Base-by-base conservation (phyloP, 371 early-diverging fungal genomes). In the Apophysomyces trapeziformis region DNA sequence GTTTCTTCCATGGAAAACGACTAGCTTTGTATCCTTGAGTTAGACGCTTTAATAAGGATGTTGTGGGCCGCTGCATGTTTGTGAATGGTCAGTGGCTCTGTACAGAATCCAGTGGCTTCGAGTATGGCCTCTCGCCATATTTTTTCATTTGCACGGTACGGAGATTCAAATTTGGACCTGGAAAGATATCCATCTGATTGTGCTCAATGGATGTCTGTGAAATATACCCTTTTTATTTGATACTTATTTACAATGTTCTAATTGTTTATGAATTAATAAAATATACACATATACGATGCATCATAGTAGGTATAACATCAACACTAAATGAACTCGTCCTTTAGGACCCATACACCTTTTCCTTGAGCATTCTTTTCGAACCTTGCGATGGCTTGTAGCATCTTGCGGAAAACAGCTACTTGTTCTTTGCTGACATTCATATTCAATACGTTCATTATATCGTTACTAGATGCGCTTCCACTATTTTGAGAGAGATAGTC, bases 341-440 rank as follows among this genome's bases (percentile, higher is more conserved):
- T 86, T 32, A 87, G 72, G 5, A 74, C 69, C 86, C 88, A 87
- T 50, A 77, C 72, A 4, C 88, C 85, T 47, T 68, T 66, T 38
- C 73, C 66, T 64, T 75, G 4, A 13, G 44, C 44, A 21, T 75
- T 69, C 68, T 77, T 80, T 46, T 83, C 78, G 58, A 86, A 79
- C 14, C 61, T 74, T 1, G 90, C 90, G 38, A 91, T 87, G 2
- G 82, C 88, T 65, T 83, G 87, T 11, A 91, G 71, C 88, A 91
- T 83, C 68, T 89, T 87, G 32, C 85, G 77, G 64, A 91, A 91
- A 4, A 88, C 71, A 0, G 81, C 59, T 7, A 85, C 78, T 38
- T 89, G 82, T 5, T 85, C 84, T 41, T 76, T 71, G 11, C 68
- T 71, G 3, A 89, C 68, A 41, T 79, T 69, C 12, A 79, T 41